These are phyloP conservation scores for Malania oleifera DNA, from an alignment of 164 flowering plant species.

Conservation along the genomic window DNA sequence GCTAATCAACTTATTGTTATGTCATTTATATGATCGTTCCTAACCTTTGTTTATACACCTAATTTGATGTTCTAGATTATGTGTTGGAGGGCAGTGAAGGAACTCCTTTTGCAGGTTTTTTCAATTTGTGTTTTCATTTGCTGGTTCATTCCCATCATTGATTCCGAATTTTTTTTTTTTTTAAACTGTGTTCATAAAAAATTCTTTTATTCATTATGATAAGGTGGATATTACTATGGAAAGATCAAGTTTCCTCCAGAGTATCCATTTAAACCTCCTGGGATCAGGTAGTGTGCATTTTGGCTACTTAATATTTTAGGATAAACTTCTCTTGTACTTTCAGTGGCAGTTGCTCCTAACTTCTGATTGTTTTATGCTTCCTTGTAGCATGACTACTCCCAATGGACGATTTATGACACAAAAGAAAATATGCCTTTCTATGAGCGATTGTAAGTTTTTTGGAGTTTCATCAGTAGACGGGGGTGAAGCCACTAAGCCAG, in stretches of 20 bases:
- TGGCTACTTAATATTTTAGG: not conserved
- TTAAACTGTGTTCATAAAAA: not conserved
- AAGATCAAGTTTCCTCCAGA: conserved; percentile 93
- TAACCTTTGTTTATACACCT: not conserved
- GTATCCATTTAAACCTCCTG: conserved; percentile 96
- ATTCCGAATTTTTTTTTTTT: not conserved
- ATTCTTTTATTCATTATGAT: conserved; percentile 5
- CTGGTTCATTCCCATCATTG: not conserved
- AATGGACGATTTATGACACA: conserved; percentile 92
- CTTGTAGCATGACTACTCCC: conserved; percentile 89
- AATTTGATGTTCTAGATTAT: conserved; percentile 58
- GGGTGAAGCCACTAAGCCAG: too few species aligned
- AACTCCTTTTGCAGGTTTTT: conserved; percentile 86
- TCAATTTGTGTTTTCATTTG: conserved; percentile 1
- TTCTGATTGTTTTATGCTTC: not conserved
- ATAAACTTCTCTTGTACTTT: not conserved
- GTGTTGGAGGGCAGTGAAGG: conserved; percentile 96
- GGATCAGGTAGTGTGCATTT: conserved; percentile 55
- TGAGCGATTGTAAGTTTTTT: conserved; percentile 89
- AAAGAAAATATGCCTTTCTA: conserved; percentile 88
- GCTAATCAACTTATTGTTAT: not conserved
- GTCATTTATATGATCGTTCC: not conserved
- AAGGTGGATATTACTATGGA: conserved; percentile 93
- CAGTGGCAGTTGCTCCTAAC: not conserved
- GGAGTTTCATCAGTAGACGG: not conserved